Evolutionary conservation across 345 rosid genomes (phyloP), one percentile per base, ranked within the genome.

Genomic region (Fremontodendron californicum): DNA sequence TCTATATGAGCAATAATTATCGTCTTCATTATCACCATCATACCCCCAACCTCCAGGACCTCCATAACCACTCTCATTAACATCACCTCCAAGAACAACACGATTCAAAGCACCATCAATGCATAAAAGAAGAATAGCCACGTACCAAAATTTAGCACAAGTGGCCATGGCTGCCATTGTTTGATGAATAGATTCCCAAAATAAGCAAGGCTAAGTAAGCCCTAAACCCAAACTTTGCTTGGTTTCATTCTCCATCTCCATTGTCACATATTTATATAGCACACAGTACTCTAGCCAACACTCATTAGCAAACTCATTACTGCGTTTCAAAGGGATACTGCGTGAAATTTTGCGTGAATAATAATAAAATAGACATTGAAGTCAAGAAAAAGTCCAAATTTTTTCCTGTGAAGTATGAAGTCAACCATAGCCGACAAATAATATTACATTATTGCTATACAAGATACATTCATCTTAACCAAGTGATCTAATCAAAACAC

Each of bases 101-200:
- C 60, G 23, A 74, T 49, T 63, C 79, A 75, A 77, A 71, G 78
- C 74, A 80, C 78, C 60, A 69, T 39, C 65, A 58, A 81, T 70
- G 77, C 73, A 72, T 27, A 83, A 81, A 75, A 81, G 33, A 80
- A 87, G 69, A 77, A 84, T 62, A 79, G 54, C n/a, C 74, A 78
- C 46, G 68, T 66, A 75, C 15, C 77, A 70, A 68, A 33, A 9
- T 49, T 65, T 82, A 23, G 74, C 72, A 64, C 61, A 25, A 74
- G 42, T 54, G 55, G 77, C 81, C 87, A 85, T 87, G 42, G 51
- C 35, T 35, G 77, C 82, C 88, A 85, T 87, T 45, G 67, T 40
- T 54, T 52, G 21, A 75, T 8, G 61, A 63, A 25, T 23, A 35
- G 16, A 10, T 19, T 23, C 45, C 39, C 72, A 43, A 27, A 29